These are phyloP conservation scores for Termitomyces sp. DNA, from an alignment of 768 basidiomycete species.

Conservation along the genomic window DNA sequence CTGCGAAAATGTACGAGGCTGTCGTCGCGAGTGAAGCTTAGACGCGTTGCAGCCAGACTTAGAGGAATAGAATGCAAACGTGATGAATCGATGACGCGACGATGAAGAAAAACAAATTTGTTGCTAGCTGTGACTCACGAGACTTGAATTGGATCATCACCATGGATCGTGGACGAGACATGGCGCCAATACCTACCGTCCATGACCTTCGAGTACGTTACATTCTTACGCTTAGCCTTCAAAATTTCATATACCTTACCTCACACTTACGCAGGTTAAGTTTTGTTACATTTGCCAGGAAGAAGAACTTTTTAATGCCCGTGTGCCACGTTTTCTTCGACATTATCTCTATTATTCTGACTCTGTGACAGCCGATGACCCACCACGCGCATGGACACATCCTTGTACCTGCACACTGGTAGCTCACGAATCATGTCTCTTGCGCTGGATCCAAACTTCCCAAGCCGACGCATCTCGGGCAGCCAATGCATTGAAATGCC, in stretches of 20 bases:
- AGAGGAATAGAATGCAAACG: neutral
- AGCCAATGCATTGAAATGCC: conserved; percentile 71
- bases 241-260: too few species aligned
- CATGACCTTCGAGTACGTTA: conserved; percentile 23
- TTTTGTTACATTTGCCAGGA: conserved; percentile 80
- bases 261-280: conserved; percentile 44
- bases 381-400: conserved; percentile 64
- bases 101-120: neutral
- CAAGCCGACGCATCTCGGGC: conserved; percentile 51
- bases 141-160: neutral
- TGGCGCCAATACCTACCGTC: conserved; percentile 19
- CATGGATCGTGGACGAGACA: conserved; percentile 3
- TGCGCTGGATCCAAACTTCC: conserved; percentile 74
- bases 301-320: conserved; percentile 53
- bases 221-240: neutral
- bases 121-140: neutral
- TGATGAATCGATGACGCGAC: neutral
- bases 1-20: too few species aligned
- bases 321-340: conserved; percentile 19
- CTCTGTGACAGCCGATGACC: conserved; percentile 34
- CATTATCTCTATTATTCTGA: neutral
- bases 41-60: too few species aligned
- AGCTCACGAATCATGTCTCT: conserved; percentile 74
- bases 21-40: too few species aligned
- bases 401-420: conserved; percentile 78